Percentiles rank a stretch among this genome's conserved stretches.
Conservation (phyloP, 768 basidiomycete genomes). For the Sporobolomyces roseus region DNA sequence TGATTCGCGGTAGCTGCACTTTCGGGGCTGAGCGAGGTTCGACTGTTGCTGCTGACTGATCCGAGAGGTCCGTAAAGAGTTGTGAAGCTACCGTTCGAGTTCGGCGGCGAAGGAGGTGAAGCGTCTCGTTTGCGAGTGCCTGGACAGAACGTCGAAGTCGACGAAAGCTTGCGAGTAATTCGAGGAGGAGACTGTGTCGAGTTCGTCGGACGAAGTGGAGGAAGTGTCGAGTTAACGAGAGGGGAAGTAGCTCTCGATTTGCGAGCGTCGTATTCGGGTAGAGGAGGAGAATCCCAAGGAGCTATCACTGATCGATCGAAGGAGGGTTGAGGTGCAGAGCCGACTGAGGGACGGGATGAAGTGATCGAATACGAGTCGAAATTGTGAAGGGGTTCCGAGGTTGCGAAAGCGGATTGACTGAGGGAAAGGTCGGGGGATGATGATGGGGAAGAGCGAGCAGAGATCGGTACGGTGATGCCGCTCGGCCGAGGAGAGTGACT, state of each 20-base stretch:
- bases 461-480: neutral
- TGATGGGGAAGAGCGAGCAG: neutral
- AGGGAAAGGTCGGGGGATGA: conserved; percentile 1
- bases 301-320: neutral
- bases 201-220: neutral
- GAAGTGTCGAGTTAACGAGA: conserved; percentile 1
- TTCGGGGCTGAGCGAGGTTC: conserved; percentile 9
- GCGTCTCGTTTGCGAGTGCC: neutral
- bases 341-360: neutral
- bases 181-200: conserved; percentile 7
- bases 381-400: neutral
- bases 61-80: too few relatives aligned
- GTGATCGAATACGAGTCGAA: conserved; percentile 14
- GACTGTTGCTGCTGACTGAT: neutral
- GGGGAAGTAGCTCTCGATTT: conserved; percentile 6
- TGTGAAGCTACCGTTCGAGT: too few relatives aligned
- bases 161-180: neutral
- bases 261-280: neutral
- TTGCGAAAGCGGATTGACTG: neutral
- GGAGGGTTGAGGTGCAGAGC: neutral
- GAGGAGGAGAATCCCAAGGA: conserved; percentile 13
- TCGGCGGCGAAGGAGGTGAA: conserved; percentile 5
- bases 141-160: neutral
- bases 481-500: neutral
- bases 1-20: conserved; percentile 1